Base-by-base conservation (phyloP, 1,284 basidiomycete genomes). In the Calocybe gambosa region DNA sequence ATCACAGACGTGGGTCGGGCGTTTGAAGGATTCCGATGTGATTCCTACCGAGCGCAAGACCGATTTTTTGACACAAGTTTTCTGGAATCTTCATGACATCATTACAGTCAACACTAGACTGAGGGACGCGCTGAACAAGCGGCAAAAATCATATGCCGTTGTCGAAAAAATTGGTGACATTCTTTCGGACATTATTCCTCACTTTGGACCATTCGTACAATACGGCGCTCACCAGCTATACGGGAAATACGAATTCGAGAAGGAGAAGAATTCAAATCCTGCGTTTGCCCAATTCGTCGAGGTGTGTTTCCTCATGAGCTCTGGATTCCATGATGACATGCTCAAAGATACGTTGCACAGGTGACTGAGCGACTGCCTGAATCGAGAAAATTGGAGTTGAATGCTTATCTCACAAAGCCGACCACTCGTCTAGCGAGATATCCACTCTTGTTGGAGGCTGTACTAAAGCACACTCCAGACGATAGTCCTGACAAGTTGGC, bases 171-270 rank as follows among this genome's bases (percentile, higher is more conserved):
- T 99, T 49, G 92, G 92, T 0, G 96, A 99, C 67, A 83, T 99
- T 50, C 80, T 97, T 39, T 67, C 93, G 46, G 95, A 98, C 42
- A 73, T 82, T 29, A 90, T 95, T 1, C 91, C 91, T 0, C 79
- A 89, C 61, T 98, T 99, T 61, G 77, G 74, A 15, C 93, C 93
- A 1, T 99, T 98, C 59, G 93, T 99, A 43, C 81, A 82, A 39
- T 99, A 99, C 59, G 96, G 96, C 37, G 85, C 93, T 6, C 94
- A 99, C 64, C 96, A 99, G 64, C 71, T 98, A 47, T 98, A 96
- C 63, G 96, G 95, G 16, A 99, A 99, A 67, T 97, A 93, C 64
- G 93, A 97, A 69, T 98, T 99, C 63, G 96, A 99, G 72, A 95
- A 93, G 75, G 96, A 99, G 72, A 98, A 97, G 74, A 82, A 78